These are phyloP conservation scores for Primulina tabacum DNA, from an alignment of 257 asterid genomes.

Conservation along the genomic window DNA sequence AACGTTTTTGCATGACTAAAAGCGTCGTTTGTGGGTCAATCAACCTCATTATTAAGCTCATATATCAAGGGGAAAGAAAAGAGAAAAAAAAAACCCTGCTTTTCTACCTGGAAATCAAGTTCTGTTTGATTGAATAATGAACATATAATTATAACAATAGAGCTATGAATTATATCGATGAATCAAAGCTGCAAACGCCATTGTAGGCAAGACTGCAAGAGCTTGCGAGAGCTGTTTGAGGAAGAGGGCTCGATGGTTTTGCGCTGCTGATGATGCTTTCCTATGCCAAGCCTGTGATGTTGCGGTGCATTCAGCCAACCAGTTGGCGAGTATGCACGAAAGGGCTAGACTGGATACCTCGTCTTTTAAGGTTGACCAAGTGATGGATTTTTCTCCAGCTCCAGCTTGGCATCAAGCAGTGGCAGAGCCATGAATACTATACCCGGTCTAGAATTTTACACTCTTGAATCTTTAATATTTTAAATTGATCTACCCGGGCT, in stretches of 20 bases:
- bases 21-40: slow-evolving; percentile 16
- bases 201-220: slow-evolving; percentile 57
- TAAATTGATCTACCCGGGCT: no score
- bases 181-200: slow-evolving; percentile 46
- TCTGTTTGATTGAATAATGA: not conserved
- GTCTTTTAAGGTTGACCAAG: slow-evolving; percentile 15
- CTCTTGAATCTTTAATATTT: no score
- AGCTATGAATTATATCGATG: slow-evolving; percentile 28
- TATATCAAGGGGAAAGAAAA: not conserved
- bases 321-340: slow-evolving; percentile 61
- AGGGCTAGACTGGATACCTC: slow-evolving; percentile 54
- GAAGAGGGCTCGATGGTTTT: slow-evolving; percentile 74
- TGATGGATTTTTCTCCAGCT: not conserved
- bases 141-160: not conserved
- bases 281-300: slow-evolving; percentile 71
- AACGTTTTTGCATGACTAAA: slow-evolving; percentile 7
- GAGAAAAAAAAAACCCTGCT: no score
- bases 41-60: not conserved
- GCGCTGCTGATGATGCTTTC: slow-evolving; percentile 73
- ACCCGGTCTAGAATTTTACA: no score
- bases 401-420: slow-evolving; percentile 60
- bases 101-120: not conserved
- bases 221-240: slow-evolving; percentile 67
- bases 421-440: no score
- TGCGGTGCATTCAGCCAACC: slow-evolving; percentile 67